phyloP scores from a whole-genome alignment of 768 basidiomycete genomes.

The Dictyophora rubrovolvata region DNA sequence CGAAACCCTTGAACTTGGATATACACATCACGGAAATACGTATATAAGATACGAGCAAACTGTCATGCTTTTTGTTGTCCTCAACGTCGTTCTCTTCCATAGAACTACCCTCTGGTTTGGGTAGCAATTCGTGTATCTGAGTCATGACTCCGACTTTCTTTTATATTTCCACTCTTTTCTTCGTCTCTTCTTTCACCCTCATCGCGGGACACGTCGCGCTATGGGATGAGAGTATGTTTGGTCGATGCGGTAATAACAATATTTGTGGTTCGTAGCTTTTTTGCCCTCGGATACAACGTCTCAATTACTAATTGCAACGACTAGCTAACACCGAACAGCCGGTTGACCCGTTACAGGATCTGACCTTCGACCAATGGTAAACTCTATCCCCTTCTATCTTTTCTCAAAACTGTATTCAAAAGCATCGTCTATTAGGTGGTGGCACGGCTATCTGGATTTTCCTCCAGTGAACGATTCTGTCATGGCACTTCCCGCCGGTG shows the following conservation, averaged over 20 bases:
- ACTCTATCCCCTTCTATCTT: too few relatives aligned
- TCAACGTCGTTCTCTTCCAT: not conserved
- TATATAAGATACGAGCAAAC: not conserved
- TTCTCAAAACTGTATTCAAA: too few relatives aligned
- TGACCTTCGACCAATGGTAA: conserved; percentile 31
- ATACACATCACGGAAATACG: not conserved
- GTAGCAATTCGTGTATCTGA: not conserved
- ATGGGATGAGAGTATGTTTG: conserved; percentile 4
- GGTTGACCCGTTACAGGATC: conserved; percentile 29
- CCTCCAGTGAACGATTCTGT: conserved; percentile 49
- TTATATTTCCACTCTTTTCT: not conserved
- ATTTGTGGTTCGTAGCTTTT: conserved; percentile 1
- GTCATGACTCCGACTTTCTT: conserved; percentile 3
- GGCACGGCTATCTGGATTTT: conserved; percentile 47
- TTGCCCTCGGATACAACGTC: not conserved
- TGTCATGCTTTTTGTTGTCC: not conserved
- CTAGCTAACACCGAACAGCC: conserved; percentile 21
- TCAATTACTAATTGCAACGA: not conserved
- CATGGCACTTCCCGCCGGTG: conserved; percentile 51
- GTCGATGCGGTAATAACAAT: conserved; percentile 6
- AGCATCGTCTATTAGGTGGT: conserved; percentile 28
- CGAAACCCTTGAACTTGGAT: too few relatives aligned
- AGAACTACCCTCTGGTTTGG: not conserved
- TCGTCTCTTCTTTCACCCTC: not conserved
- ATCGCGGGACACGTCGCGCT: not conserved